A percentile compares a stretch with the other conserved stretches of the same genome.
phyloP scores from a whole-genome alignment of 2,329 filamentous ascomycete genomes.

The Ustilaginoidea virens region DNA sequence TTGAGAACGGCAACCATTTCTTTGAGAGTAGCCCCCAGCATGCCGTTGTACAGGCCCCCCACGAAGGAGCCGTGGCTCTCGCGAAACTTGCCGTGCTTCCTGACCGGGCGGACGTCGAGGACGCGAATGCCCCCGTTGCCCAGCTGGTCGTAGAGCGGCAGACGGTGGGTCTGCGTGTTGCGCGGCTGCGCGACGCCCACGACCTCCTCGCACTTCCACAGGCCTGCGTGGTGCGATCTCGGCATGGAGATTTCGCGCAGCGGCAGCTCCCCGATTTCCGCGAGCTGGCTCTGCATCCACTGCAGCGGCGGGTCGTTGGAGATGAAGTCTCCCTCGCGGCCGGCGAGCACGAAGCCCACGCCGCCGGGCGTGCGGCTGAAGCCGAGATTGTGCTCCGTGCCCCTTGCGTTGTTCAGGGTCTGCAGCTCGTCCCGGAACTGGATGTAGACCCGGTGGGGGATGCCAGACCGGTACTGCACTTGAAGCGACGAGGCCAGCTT shows the following conservation, averaged over 20 bases:
- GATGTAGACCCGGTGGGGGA: constrained; percentile 5
- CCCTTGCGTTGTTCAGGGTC: constrained; percentile 8
- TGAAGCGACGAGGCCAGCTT: constrained; percentile 13
- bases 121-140: constrained; percentile 14
- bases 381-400: constrained; percentile 7
- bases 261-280: constrained; percentile 11
- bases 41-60: constrained; percentile 9
- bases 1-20: constrained; percentile 15
- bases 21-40: constrained; percentile 10
- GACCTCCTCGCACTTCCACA: constrained; percentile 7
- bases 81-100: constrained; percentile 3
- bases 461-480: constrained; percentile 9
- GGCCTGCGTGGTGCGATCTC: constrained; percentile 16
- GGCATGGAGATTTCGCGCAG: constrained; percentile 16
- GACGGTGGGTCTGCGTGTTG: constrained; percentile 13
- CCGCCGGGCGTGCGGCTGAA: constrained; percentile 7
- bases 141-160: constrained; percentile 12
- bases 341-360: constrained; percentile 14
- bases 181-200: constrained; percentile 4
- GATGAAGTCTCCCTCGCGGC: constrained; percentile 15
- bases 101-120: constrained; percentile 13
- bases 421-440: constrained; percentile 11
- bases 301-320: constrained; percentile 9
- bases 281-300: constrained; percentile 17
- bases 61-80: constrained; percentile 10